Evolutionary conservation across 2,329 filamentous ascomycete species (phyloP).

Genomic region (Hypoxylon sp.): DNA sequence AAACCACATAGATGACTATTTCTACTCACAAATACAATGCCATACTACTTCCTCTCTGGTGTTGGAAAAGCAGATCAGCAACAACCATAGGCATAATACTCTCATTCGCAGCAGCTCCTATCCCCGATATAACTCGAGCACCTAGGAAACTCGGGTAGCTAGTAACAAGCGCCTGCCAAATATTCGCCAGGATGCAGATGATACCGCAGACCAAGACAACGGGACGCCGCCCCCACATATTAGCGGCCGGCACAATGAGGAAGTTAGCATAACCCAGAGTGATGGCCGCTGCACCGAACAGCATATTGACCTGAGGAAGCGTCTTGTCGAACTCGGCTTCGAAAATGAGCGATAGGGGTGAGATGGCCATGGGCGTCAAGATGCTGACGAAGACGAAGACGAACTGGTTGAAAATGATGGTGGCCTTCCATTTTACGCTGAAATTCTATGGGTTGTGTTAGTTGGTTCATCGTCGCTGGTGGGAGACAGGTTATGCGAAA

Average conservation of each 20-base stretch:
- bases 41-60: constrained; percentile 52
- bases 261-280: constrained; percentile 57
- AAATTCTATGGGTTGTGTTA: constrained; percentile 51
- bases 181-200: constrained; percentile 52
- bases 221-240: constrained; percentile 55
- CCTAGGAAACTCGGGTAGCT: constrained; percentile 54
- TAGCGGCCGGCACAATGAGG: constrained; percentile 54
- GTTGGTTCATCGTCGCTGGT: neutral
- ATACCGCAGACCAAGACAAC: constrained; percentile 53
- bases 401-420: constrained; percentile 54
- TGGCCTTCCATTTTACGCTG: constrained; percentile 53
- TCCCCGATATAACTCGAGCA: constrained; percentile 53
- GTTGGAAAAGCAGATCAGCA: constrained; percentile 54
- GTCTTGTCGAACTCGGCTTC: constrained; percentile 55
- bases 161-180: constrained; percentile 54
- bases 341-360: constrained; percentile 56
- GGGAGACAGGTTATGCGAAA: neutral
- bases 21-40: constrained; percentile 51
- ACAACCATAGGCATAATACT: constrained; percentile 56
- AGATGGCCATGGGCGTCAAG: constrained; percentile 56
- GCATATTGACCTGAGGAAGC: constrained; percentile 55
- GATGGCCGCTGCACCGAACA: constrained; percentile 55
- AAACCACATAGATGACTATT: neutral
- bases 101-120: constrained; percentile 55
- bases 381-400: constrained; percentile 57